Base-by-base conservation (phyloP, 352 stramenopile genomes). In the Saprolegnia diclina region DNA sequence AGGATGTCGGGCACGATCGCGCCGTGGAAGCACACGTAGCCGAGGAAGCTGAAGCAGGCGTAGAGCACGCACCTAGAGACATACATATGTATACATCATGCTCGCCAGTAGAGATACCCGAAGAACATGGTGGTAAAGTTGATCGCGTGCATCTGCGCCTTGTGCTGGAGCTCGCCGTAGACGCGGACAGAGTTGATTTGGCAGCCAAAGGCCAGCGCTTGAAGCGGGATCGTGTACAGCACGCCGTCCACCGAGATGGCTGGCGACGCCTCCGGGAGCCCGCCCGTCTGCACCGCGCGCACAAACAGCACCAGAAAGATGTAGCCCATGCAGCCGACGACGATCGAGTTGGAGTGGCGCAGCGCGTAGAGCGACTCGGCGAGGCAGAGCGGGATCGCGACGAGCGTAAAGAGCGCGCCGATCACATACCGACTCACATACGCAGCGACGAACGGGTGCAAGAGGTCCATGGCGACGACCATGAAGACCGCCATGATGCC, bases 281-380 rank as follows among this genome's bases (percentile, higher is more conserved):
- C 37, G 14, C 57, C 57, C 5, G 22, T 71, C 42, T 79, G 65
- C 11, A 50, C 45, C 26, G 77, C 83, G 26, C 82, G 82, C 21
- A 89, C 70, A 0, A 67, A 64, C 21, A 93, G 74, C 26, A 83
- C 83, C 19, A 87, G 69, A 26, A 93, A 77, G 57, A 93, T 93
- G 77, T 91, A 93, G 44, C 89, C 59, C 32, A 93, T 75, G 76
- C 85, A 93, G 24, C 82, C 73, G 62, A 91, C 76, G 54, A 91
- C 85, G 55, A 91, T 71, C 57, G 89, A 61, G 55, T 93, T 93
- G 69, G 82, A 76, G 74, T 91, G 91, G 42, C 85, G 85, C 54
- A 93, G 80, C 72, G 87, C 83, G 74, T 91, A 76, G 72, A 93
- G 89, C 50, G 85, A 91, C 70, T 93, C 83, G 1, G 82, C 82